Evolutionary conservation across 2,329 filamentous ascomycete species (phyloP).

Genomic region (Colletotrichum shisoi): DNA sequence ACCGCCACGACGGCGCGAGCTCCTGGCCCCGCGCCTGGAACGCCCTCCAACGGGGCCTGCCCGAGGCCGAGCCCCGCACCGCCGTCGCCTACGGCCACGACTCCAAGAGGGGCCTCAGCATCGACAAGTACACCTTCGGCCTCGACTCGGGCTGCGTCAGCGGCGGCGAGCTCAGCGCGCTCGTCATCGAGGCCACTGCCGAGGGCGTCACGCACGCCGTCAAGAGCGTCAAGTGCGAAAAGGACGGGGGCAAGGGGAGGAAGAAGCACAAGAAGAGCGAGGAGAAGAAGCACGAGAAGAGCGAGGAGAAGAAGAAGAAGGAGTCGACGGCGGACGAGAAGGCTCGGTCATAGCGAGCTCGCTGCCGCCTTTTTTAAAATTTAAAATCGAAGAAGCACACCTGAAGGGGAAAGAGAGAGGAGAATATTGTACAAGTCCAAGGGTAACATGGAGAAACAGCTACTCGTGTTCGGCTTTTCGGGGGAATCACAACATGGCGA

Average conservation of each 20-base stretch:
- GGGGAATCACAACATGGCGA: no score
- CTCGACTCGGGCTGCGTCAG: constrained; percentile 84
- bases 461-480: background rate
- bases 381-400: no score
- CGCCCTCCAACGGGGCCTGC: constrained; percentile 53
- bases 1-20: constrained; percentile 59
- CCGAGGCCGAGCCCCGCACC: constrained; percentile 59
- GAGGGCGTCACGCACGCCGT: constrained; percentile 49
- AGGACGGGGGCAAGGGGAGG: constrained; percentile 30
- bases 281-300: constrained; percentile 30
- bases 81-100: constrained; percentile 87
- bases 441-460: background rate
- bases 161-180: constrained; percentile 76
- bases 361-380: background rate
- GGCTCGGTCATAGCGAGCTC: background rate
- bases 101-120: constrained; percentile 70
- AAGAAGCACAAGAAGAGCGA: constrained; percentile 28
- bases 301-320: constrained; percentile 38
- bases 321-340: background rate
- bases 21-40: constrained; percentile 74
- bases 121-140: constrained; percentile 76
- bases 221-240: constrained; percentile 54
- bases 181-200: constrained; percentile 70
- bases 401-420: no score
- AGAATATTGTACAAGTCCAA: background rate